Conservation (phyloP, 495 filamentous ascomycete genomes). For the Aspergillus avenaceus region DNA sequence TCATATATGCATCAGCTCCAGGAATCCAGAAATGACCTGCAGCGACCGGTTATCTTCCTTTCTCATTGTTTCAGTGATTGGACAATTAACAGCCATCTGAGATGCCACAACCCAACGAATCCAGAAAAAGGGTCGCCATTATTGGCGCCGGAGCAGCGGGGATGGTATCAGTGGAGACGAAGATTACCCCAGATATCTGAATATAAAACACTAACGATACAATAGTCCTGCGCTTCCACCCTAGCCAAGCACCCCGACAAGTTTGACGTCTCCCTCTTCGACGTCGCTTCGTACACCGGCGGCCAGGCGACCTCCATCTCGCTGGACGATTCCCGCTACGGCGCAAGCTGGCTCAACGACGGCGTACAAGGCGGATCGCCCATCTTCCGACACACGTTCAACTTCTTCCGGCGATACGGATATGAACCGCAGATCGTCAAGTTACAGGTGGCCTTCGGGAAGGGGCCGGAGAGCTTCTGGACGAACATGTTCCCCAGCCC, state of each 20-base stretch:
- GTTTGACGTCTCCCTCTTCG: slow-evolving; percentile 72
- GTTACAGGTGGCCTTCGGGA: slow-evolving; percentile 79
- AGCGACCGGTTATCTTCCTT: background rate
- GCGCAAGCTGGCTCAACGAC: slow-evolving; percentile 76
- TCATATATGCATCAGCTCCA: too few relatives aligned
- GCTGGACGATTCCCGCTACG: slow-evolving; percentile 61
- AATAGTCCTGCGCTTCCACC: slow-evolving; percentile 70
- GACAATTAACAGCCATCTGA: too few relatives aligned
- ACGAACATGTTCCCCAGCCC: slow-evolving; percentile 74
- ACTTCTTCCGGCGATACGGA: slow-evolving; percentile 68
- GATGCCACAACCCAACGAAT: background rate
- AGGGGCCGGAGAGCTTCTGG: slow-evolving; percentile 69
- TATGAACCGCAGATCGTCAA: slow-evolving; percentile 65
- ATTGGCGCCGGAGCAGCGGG: slow-evolving; percentile 65
- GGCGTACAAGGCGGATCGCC: slow-evolving; percentile 78
- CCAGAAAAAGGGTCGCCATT: slow-evolving; percentile 49
- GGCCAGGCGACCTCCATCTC: slow-evolving; percentile 79
- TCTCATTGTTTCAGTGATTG: background rate
- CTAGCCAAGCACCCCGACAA: slow-evolving; percentile 69
- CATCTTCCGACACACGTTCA: slow-evolving; percentile 79
- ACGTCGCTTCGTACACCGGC: slow-evolving; percentile 63
- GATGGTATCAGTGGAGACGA: slow-evolving; percentile 33
- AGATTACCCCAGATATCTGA: too few relatives aligned
- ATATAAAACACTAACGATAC: slow-evolving; percentile 3
- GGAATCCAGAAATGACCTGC: too few relatives aligned